Evolutionary conservation across 257 asterid genomes (phyloP).

Genomic region (Nicotiana sylvestris): DNA sequence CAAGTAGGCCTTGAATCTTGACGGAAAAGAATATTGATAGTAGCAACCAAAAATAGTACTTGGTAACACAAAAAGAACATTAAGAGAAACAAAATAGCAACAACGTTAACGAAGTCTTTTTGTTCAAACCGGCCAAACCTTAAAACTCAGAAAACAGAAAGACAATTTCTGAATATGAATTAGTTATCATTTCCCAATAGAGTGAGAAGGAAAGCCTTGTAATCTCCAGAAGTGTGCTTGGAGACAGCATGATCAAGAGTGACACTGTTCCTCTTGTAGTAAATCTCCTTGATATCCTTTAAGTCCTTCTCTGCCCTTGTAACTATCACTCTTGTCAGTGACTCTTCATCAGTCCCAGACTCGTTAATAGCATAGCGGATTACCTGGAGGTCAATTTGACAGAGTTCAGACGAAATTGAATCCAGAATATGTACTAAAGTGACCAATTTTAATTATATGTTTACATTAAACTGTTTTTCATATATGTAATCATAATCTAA

Average conservation of each 20-base stretch:
- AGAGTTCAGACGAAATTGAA: background rate
- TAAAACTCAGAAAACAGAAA: too few relatives aligned
- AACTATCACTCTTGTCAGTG: slow-evolving; percentile 52
- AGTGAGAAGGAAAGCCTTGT: slow-evolving; percentile 61
- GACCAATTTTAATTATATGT: too few relatives aligned
- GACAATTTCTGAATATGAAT: background rate
- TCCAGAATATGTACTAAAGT: too few relatives aligned
- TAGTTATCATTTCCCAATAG: slow-evolving; percentile 43
- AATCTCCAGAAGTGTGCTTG: slow-evolving; percentile 69
- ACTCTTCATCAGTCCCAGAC: slow-evolving; percentile 58
- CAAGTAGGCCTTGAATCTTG: too few relatives aligned
- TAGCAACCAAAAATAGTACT: too few relatives aligned
- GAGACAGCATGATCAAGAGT: slow-evolving; percentile 55
- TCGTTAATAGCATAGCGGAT: slow-evolving; percentile 45
- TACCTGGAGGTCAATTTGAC: slow-evolving; percentile 20
- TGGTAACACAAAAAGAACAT: too few relatives aligned
- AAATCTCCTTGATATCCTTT: slow-evolving; percentile 45
- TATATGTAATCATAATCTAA: too few relatives aligned
- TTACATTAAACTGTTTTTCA: too few relatives aligned
- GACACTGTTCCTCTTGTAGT: slow-evolving; percentile 56
- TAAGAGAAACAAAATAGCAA: too few relatives aligned
- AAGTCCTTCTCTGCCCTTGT: slow-evolving; percentile 70
- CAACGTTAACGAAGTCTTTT: too few relatives aligned
- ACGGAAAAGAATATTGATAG: too few relatives aligned
- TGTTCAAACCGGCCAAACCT: too few relatives aligned